Percentiles rank a stretch among this genome's conserved stretches.
phyloP scores from a whole-genome alignment of 345 rosid genomes.

The Hypericum androsaemum region DNA sequence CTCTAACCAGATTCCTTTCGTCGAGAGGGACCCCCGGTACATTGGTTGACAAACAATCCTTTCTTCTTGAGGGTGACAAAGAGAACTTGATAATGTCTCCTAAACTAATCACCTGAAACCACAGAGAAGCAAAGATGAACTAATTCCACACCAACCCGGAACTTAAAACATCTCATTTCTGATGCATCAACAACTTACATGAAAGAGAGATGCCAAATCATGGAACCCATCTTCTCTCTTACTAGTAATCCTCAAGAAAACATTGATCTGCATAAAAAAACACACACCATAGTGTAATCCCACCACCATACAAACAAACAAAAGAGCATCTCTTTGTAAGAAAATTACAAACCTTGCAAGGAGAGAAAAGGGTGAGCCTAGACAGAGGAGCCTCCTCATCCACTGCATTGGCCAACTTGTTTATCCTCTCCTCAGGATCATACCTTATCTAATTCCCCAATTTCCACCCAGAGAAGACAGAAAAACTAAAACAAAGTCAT shows the following conservation, averaged over 20 bases:
- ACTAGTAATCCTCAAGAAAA: constrained; percentile 77
- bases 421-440: constrained; percentile 71
- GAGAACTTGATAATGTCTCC: constrained; percentile 91
- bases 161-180: not conserved
- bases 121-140: not conserved
- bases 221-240: constrained; percentile 90
- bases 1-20: constrained; percentile 56
- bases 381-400: constrained; percentile 84
- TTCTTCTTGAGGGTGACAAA: constrained; percentile 62
- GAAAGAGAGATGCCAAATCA: constrained; percentile 91
- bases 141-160: not conserved
- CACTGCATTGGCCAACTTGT: constrained; percentile 65
- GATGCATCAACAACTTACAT: constrained; percentile 35
- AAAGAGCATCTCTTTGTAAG: not conserved
- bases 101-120: constrained; percentile 62
- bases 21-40: constrained; percentile 81
- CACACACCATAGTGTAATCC: not conserved
- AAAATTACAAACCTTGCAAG: constrained; percentile 61
- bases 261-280: constrained; percentile 52
- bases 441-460: constrained; percentile 49
- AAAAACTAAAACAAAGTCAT: not conserved
- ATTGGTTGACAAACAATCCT: constrained; percentile 72
- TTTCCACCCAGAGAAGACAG: constrained; percentile 4
- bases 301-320: not conserved
- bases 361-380: constrained; percentile 85